Base-by-base conservation (phyloP, 768 basidiomycete genomes). In the Podaxis sp. region DNA sequence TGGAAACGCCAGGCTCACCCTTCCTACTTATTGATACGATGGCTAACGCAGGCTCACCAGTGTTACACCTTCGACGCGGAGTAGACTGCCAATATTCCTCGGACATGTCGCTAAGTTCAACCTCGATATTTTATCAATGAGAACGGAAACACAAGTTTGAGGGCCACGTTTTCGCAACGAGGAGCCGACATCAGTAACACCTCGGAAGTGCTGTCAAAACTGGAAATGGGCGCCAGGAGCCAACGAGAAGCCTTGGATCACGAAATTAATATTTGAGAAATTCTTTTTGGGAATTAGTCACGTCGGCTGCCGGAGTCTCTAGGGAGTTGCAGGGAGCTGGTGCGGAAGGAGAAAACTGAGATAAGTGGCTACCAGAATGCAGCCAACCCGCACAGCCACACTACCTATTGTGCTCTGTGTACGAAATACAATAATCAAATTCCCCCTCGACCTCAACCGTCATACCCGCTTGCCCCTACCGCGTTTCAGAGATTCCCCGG, bases 61-160 rank as follows among this genome's bases (percentile, higher is more conserved):
- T 12, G 12, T 40, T 39, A 42, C 38, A 40, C 19, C 54, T 12
- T 40, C 39, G 36, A 56, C 54, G 39, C 54, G 54, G 39, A 56
- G 54, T 56, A 56, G 39, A 56, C 11, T 30, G 17, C 30, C 52
- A 38, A 17, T 28, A 54, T 36, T 54, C 54, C 54, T 56, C 54
- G 54, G 54, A 56, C 12, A 56, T 26, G 19, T 24, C 49, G 26
- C 15, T 4, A 44, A 28, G 5, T 8, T 24, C 22, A 26, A 24
- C 22, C 22, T 51, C n/a, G 49, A 24, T 26, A 24, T 24, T 51
- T 26, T 26, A 51, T 28, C 49, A 28, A 11, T 28, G 9, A 26
- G 49, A 51, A 51, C 12, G 24, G 22, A 22, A 28, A 46, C 44
- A 24, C 19, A 51, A 24, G 24, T 24, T 51, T 42, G 54, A 17